Base-by-base conservation (phyloP, 1,139 yeast genomes). In the Saccharomyces hybrid region DNA sequence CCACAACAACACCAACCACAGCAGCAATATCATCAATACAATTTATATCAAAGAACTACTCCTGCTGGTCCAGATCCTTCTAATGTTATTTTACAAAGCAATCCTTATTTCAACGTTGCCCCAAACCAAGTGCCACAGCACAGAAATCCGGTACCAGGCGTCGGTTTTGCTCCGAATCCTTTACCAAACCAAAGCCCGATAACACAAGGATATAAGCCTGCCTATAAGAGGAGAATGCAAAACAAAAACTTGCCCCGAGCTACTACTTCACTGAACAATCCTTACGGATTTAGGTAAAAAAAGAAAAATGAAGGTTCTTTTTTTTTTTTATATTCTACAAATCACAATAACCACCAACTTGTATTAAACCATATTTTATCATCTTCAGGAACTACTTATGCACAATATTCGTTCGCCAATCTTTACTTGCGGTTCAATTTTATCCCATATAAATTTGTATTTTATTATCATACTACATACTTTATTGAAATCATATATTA, bases 41-140 rank as follows among this genome's bases (percentile, higher is more conserved):
- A 38, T 38, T 38, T 38, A 19, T 57, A 57, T 47, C 54, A 48
- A 13, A 41, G 23, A 6, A 46, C 41, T 16, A 47, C 28, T 4
- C 51, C 50, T 23, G 56, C 57, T 8, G 65, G 62, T 51, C 62
- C 64, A 52, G 75, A 80, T 8, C 70, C 79, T 2, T 78, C 84
- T 1, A 83, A 79, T 52, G 73, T 72, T 55, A 75, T 77, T 11
- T 70, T 81, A 60, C 75, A 75, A 48, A 74, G 73, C 57, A 81
- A 80, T 61, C 85, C 85, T 6, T 84, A 81, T 61, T 79, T 81
- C 60, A 67, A 76, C 7, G 19, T 38, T 11, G 44, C 25, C 26
- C 25, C 44, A 38, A 38, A 16, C 52, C 55, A 16, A 27, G 48
- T n/a, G 26, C 34, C 31, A 41, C 32, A 48, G 42, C 50, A 38